phyloP scores from a whole-genome alignment of 108 stramenopile species.

The Nitzschia sp. region DNA sequence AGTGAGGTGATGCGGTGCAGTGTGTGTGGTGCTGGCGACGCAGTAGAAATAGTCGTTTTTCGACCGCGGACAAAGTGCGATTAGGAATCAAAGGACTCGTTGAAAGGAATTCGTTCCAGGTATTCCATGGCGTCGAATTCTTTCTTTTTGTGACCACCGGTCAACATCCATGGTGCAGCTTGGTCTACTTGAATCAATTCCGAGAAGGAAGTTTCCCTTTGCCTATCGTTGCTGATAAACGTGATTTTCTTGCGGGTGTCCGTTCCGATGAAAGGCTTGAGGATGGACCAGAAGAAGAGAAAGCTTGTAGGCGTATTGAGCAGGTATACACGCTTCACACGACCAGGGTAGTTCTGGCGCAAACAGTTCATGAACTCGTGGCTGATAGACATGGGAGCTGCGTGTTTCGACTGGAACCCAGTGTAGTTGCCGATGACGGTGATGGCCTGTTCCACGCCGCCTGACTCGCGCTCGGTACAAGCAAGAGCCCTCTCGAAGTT shows the following conservation, averaged over 20 bases:
- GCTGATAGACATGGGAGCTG: conserved; percentile 34
- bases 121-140: conserved; percentile 32
- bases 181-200: conserved; percentile 32
- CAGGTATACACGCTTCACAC: conserved; percentile 39
- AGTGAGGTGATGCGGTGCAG: too few relatives aligned
- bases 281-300: conserved; percentile 41
- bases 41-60: neutral
- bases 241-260: conserved; percentile 37
- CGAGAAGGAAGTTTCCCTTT: conserved; percentile 15
- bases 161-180: conserved; percentile 48
- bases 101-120: conserved; percentile 33
- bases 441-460: conserved; percentile 28
- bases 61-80: neutral
- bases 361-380: conserved; percentile 32
- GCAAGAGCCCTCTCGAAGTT: conserved; percentile 46
- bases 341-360: conserved; percentile 45
- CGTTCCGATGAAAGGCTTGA: conserved; percentile 48
- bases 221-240: conserved; percentile 40
- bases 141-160: conserved; percentile 25
- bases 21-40: neutral
- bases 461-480: conserved; percentile 36
- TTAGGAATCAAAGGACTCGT: conserved; percentile 20
- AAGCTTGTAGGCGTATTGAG: conserved; percentile 43
- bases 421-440: conserved; percentile 45
- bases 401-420: conserved; percentile 28